Percentiles rank a stretch among this genome's conserved stretches.
These are phyloP conservation scores for Pythium myriotylum DNA, from an alignment of 352 stramenopile genomes.

Conservation along the genomic window DNA sequence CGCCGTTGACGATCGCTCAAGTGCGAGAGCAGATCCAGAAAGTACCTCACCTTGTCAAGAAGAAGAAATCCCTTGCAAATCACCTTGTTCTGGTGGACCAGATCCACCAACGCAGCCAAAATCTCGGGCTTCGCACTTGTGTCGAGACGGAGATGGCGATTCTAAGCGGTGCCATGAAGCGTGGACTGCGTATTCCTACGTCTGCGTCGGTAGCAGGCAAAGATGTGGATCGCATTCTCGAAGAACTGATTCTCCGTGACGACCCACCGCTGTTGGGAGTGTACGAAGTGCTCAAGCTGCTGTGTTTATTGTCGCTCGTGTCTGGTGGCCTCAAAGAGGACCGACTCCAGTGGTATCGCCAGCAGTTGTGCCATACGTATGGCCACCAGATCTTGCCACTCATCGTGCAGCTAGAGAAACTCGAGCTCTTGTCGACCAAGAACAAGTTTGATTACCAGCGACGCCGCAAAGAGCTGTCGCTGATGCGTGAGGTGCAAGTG, in stretches of 20 bases:
- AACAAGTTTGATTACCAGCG: conserved; percentile 69
- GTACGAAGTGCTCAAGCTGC: conserved; percentile 74
- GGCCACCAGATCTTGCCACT: conserved; percentile 69
- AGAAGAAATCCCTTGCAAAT: conserved; percentile 65
- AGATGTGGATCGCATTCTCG: conserved; percentile 67
- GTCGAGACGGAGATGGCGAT: conserved; percentile 86
- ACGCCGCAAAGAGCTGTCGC: conserved; percentile 23
- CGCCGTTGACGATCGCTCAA: conserved; percentile 4
- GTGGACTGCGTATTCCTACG: conserved; percentile 1
- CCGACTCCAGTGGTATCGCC: conserved; percentile 61
- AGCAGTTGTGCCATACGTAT: conserved; percentile 85
- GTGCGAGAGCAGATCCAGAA: conserved; percentile 39
- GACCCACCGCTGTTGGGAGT: conserved; percentile 69
- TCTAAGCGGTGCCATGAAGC: conserved; percentile 57
- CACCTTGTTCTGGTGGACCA: conserved; percentile 68
- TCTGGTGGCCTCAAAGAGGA: conserved; percentile 63
- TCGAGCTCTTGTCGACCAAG: conserved; percentile 60
- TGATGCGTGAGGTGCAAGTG: conserved; percentile 18
- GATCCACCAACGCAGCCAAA: conserved; percentile 60
- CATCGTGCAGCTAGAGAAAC: conserved; percentile 72
- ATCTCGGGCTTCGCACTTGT: conserved; percentile 59
- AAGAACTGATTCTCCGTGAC: conserved; percentile 62
- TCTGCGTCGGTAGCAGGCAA: conserved; percentile 40
- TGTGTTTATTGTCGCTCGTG: conserved; percentile 78
- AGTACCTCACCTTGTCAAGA: conserved; percentile 74